These are phyloP conservation scores for Oldenlandia corymbosa DNA, from an alignment of 257 asterid genomes.

Conservation along the genomic window DNA sequence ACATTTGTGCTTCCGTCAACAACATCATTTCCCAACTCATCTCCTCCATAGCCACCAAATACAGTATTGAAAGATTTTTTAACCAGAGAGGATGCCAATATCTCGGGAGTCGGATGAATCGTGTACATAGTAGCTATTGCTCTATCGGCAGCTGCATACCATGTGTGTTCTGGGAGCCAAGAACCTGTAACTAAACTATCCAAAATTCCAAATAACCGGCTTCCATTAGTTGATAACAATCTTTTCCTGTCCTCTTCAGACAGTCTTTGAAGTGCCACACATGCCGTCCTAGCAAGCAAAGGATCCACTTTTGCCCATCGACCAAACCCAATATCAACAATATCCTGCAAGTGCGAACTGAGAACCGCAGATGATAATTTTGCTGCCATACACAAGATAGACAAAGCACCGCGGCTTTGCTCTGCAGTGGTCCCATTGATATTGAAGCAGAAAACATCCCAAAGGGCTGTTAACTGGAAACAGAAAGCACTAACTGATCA, in stretches of 20 bases:
- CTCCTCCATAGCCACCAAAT: slow-evolving; percentile 40
- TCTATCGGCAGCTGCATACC: slow-evolving; percentile 91
- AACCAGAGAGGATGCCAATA: slow-evolving; percentile 60
- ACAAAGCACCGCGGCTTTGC: slow-evolving; percentile 95
- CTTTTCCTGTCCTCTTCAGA: slow-evolving; percentile 84
- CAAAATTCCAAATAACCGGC: slow-evolving; percentile 64
- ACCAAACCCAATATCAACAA: slow-evolving; percentile 94
- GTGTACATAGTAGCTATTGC: slow-evolving; percentile 72
- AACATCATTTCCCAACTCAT: slow-evolving; percentile 38
- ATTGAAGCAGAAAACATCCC: slow-evolving; percentile 98
- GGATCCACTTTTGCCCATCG: slow-evolving; percentile 97
- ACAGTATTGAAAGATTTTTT: slow-evolving; percentile 67
- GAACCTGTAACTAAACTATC: slow-evolving; percentile 60
- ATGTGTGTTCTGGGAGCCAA: slow-evolving; percentile 68
- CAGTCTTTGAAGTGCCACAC: slow-evolving; percentile 75
- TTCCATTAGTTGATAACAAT: slow-evolving; percentile 59
- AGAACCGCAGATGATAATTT: slow-evolving; percentile 65
- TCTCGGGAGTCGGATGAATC: slow-evolving; percentile 89
- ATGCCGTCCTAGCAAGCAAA: slow-evolving; percentile 91
- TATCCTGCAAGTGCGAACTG: slow-evolving; percentile 85
- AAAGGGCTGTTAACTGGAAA: slow-evolving; percentile 79
- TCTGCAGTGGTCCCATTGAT: slow-evolving; percentile 81
- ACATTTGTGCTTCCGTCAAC: slow-evolving; percentile 33
- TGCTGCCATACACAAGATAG: slow-evolving; percentile 92
- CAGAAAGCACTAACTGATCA: slow-evolving; percentile 3